These are phyloP conservation scores for Fusarium pseudonygamai DNA, from an alignment of 2,329 filamentous ascomycete species.

Conservation along the genomic window DNA sequence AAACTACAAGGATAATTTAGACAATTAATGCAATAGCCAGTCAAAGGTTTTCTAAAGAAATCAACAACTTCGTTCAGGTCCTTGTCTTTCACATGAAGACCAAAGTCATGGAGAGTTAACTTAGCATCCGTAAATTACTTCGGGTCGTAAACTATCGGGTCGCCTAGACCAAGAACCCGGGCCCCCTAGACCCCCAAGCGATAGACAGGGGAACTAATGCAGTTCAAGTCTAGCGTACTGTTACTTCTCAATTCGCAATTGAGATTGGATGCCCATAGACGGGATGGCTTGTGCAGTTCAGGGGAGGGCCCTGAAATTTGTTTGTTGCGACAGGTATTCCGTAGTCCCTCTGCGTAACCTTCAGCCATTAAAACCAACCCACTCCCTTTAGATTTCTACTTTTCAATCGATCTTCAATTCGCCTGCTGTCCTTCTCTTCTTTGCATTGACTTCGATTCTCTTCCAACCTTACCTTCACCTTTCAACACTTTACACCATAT, in stretches of 20 bases:
- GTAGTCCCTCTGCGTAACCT: conserved; percentile 32
- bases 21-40: conserved; percentile 1
- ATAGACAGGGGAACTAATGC: conserved; percentile 25
- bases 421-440: conserved; percentile 9
- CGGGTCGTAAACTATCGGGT: conserved; percentile 9
- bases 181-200: conserved; percentile 28
- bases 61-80: neutral
- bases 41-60: neutral
- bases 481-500: conserved; percentile 37
- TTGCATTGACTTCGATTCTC: neutral
- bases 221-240: conserved; percentile 33
- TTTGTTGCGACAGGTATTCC: conserved; percentile 40
- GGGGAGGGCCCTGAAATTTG: conserved; percentile 46
- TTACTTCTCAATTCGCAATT: conserved; percentile 37
- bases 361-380: conserved; percentile 40
- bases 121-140: neutral
- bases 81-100: conserved; percentile 16
- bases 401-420: conserved; percentile 24
- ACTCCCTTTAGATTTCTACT: conserved; percentile 26
- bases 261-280: conserved; percentile 41
- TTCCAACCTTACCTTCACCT: conserved; percentile 6
- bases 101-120: conserved; percentile 7
- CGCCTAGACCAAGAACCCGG: conserved; percentile 18
- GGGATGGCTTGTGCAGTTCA: conserved; percentile 38
- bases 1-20: conserved; percentile 3